A percentile compares a stretch with the other conserved stretches of the same genome.
These are phyloP conservation scores for Pseudopithomyces maydicus DNA, from an alignment of 2,329 filamentous ascomycete species.

Conservation along the genomic window DNA sequence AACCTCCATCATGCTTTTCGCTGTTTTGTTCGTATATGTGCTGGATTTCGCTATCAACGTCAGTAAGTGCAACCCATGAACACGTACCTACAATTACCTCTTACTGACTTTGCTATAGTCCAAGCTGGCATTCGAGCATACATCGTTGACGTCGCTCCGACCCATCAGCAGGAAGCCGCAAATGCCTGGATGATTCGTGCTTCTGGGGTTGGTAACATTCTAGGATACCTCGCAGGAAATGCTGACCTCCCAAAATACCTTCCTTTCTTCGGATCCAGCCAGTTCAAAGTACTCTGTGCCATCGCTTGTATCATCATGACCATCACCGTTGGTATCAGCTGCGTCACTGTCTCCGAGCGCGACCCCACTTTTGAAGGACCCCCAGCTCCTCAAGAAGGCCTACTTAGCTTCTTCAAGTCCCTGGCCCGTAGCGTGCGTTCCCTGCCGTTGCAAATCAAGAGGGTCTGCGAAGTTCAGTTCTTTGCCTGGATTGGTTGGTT, in stretches of 20 bases:
- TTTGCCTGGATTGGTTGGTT: constrained; percentile 96
- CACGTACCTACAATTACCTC: background rate
- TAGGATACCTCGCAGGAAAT: constrained; percentile 88
- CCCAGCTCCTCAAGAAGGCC: constrained; percentile 63
- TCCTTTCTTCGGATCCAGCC: constrained; percentile 81
- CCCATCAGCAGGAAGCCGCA: constrained; percentile 90
- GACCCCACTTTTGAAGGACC: constrained; percentile 77
- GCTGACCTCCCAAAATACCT: constrained; percentile 75
- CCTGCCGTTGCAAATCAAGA: constrained; percentile 80
- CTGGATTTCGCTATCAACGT: constrained; percentile 96
- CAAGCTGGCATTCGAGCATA: constrained; percentile 91
- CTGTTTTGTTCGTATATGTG: constrained; percentile 85
- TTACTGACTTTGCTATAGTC: constrained; percentile 55
- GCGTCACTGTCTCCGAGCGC: constrained; percentile 72
- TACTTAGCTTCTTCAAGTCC: constrained; percentile 78
- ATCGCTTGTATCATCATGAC: constrained; percentile 78
- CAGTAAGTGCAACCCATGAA: constrained; percentile 54
- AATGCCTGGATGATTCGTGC: constrained; percentile 94
- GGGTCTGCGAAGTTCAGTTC: constrained; percentile 68
- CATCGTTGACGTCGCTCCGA: constrained; percentile 89
- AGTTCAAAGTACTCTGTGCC: constrained; percentile 91
- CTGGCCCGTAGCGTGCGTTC: constrained; percentile 77
- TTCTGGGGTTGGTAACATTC: constrained; percentile 85
- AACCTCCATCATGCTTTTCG: constrained; percentile 72
- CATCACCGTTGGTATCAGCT: constrained; percentile 73